Base-by-base conservation (phyloP, 164 flowering plant genomes). In the Buxus sempervirens region DNA sequence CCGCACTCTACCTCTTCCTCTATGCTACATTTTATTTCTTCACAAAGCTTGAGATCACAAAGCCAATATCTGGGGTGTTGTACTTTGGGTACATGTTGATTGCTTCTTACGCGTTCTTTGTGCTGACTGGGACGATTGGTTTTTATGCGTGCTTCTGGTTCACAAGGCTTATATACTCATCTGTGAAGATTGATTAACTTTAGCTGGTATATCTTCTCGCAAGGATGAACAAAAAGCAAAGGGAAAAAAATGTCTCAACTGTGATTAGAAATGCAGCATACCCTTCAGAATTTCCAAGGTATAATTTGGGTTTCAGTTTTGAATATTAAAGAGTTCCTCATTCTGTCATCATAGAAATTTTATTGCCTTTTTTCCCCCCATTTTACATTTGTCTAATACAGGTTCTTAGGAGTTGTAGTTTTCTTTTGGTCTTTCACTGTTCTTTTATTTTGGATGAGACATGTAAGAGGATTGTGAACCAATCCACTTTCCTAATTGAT, bases 61-160 rank as follows among this genome's bases (percentile, higher is more conserved):
- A 91, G 79, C 93, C 84, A 1, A 94, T 90, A 3, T 89, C 98
- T 36, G 96, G 87, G 25, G 76, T 83, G 7, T 58, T 91, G 67
- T 93, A 91, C 78, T 93, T 89, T 26, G 98, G 98, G 18, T 82
- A 93, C 83, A 93, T 93, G 98, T 80, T 87, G 56, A 85, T 91
- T 62, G 94, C 36, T 28, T 93, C 98, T 0, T 89, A 84, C 45
- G 88, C 88, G 8, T 93, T 93, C 88, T 93, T 93, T n/a, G 96
- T 91, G 79, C 61, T 93, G 71, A 90, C 97, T 0, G 98, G 98
- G 28, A 81, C 93, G 0, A 85, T 90, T 63, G 98, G 98, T 53
- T 92, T 92, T 82, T 92, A 84, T 63, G 96, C 96, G 0, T 92
- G 97, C 76, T 85, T 92, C 82, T 87, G 86, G 96, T 92, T 92